Evolutionary conservation across 2,329 filamentous ascomycete genomes (phyloP).

Genomic region (Epichloe uncinata): DNA sequence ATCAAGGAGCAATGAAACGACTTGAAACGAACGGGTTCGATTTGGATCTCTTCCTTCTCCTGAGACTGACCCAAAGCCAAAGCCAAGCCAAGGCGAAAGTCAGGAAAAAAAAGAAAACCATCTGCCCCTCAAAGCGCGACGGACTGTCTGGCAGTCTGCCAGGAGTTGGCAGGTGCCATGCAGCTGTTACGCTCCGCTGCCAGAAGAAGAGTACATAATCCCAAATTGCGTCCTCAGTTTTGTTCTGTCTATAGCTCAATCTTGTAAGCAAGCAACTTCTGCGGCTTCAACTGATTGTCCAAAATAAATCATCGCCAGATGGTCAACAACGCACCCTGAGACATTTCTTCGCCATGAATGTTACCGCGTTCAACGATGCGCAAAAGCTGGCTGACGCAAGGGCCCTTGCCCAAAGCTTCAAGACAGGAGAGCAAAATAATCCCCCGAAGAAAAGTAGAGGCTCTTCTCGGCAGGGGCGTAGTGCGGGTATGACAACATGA

Average conservation of each 20-base stretch:
- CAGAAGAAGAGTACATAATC: background rate
- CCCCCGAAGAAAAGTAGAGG: background rate
- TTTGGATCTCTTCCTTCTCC: too few species aligned
- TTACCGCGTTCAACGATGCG: conserved; percentile 11
- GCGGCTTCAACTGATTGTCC: background rate
- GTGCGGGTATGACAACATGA: background rate
- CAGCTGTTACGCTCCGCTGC: background rate
- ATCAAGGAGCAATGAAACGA: too few species aligned
- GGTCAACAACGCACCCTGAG: background rate
- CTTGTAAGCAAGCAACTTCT: background rate
- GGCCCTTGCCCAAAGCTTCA: conserved; percentile 16
- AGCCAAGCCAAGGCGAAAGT: background rate
- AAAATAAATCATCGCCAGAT: background rate
- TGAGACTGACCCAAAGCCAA: too few species aligned
- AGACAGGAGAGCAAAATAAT: conserved; percentile 5
- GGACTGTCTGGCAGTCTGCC: background rate
- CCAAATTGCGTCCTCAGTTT: background rate
- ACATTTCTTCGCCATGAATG: conserved; percentile 5
- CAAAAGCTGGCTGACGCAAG: conserved; percentile 16
- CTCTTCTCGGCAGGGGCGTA: background rate
- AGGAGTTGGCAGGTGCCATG: conserved; percentile 3
- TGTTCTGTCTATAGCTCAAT: background rate
- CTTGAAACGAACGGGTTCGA: too few species aligned
- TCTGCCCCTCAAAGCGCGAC: background rate
- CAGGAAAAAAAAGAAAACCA: background rate